phyloP scores from a whole-genome alignment of 768 basidiomycete species.

The Amanita fuliginea region DNA sequence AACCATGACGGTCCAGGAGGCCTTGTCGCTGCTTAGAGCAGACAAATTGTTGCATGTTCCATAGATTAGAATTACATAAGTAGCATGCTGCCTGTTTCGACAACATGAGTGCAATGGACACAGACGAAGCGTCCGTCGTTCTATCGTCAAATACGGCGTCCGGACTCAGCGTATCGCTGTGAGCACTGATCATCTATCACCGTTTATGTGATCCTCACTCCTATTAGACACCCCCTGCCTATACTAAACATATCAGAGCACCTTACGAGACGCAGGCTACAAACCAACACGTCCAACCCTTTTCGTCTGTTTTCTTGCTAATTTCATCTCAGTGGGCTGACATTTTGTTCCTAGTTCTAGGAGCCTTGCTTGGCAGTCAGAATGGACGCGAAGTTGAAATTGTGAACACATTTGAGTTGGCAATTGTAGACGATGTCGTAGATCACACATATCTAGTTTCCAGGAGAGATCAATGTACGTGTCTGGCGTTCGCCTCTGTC shows the following conservation, averaged over 20 bases:
- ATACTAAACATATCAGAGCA: constrained; percentile 97
- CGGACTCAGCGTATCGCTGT: constrained; percentile 69
- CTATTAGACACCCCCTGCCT: constrained; percentile 81
- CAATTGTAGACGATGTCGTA: constrained; percentile 50
- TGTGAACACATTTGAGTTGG: constrained; percentile 92
- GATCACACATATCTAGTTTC: constrained; percentile 77
- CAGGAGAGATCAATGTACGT: constrained; percentile 77
- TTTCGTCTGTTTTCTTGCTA: constrained; percentile 38
- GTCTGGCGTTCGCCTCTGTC: constrained; percentile 3
- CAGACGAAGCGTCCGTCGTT: constrained; percentile 67
- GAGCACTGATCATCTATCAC: constrained; percentile 16
- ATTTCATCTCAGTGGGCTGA: neutral
- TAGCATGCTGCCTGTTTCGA: neutral
- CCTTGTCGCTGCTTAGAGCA: neutral
- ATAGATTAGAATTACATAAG: neutral
- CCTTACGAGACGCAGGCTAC: constrained; percentile 74
- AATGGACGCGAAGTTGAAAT: constrained; percentile 94
- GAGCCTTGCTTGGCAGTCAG: constrained; percentile 90
- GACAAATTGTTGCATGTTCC: neutral
- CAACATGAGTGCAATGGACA: constrained; percentile 58
- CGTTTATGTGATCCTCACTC: constrained; percentile 8
- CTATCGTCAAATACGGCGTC: constrained; percentile 61
- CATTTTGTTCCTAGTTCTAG: constrained; percentile 50
- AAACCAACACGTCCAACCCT: constrained; percentile 46
- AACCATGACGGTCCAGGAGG: neutral